Conservation (phyloP, 2,329 filamentous ascomycete species). For the Aspergillus brunneoviolaceus region DNA sequence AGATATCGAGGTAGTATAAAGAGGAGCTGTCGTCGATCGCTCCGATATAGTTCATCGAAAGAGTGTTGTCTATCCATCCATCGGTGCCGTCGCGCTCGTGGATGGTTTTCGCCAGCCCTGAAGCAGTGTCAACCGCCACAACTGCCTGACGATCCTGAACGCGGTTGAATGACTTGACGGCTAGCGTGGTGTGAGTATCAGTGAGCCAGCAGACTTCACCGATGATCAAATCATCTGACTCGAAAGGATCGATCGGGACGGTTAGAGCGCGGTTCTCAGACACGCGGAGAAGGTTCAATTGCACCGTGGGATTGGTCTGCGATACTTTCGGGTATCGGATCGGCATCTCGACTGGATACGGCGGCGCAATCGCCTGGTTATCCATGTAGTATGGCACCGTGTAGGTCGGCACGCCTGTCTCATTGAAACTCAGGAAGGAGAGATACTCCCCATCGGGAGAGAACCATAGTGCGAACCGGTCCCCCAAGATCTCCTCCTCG, state of each 20-base stretch:
- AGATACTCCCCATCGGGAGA: conserved; percentile 80
- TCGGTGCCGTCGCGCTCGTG: conserved; percentile 59
- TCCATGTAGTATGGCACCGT: conserved; percentile 68
- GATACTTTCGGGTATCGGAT: conserved; percentile 69
- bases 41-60: conserved; percentile 49
- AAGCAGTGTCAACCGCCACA: conserved; percentile 57
- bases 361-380: conserved; percentile 55
- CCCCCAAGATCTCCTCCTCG: conserved; percentile 74
- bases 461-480: conserved; percentile 85
- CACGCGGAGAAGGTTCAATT: conserved; percentile 59
- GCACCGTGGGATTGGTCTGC: conserved; percentile 64
- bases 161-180: conserved; percentile 67
- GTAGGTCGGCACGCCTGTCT: conserved; percentile 67
- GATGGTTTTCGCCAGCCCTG: conserved; percentile 47
- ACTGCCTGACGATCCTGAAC: conserved; percentile 66
- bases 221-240: conserved; percentile 61
- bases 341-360: conserved; percentile 63
- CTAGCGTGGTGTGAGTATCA: conserved; percentile 57
- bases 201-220: conserved; percentile 70
- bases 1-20: conserved; percentile 64
- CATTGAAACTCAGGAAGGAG: conserved; percentile 83
- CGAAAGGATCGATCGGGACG: conserved; percentile 58
- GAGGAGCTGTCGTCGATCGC: conserved; percentile 33
- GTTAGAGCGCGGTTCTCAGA: conserved; percentile 46
- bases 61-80: conserved; percentile 60